Percentiles rank a stretch among this genome's conserved stretches.
Conservation (phyloP, 192 early-diverging fungal species). For the Coemansia sp. region DNA sequence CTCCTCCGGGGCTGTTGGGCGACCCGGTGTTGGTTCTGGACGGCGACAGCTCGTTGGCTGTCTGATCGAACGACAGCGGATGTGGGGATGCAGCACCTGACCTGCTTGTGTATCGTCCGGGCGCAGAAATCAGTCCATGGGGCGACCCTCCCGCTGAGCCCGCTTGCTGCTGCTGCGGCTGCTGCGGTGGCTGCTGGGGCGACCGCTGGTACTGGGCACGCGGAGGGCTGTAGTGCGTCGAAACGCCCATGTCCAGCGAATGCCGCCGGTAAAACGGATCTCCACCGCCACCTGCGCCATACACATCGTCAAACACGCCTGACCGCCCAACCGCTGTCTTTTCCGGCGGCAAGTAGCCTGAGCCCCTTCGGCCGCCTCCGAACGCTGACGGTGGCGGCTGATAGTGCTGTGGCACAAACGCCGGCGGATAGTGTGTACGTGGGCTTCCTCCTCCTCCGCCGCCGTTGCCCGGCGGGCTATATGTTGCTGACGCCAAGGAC, state of each 20-base stretch:
- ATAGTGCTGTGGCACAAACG: neutral
- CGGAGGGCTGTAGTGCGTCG: conserved; percentile 24
- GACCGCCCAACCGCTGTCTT: conserved; percentile 48
- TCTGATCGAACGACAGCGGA: conserved; percentile 31
- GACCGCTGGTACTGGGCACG: conserved; percentile 11
- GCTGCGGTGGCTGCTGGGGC: conserved; percentile 13
- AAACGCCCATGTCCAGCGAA: conserved; percentile 45
- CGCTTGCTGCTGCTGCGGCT: conserved; percentile 12
- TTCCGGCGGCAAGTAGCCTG: conserved; percentile 18
- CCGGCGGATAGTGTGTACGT: neutral
- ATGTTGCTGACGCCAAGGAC: neutral
- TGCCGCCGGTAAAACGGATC: conserved; percentile 42
- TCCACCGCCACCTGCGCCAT: conserved; percentile 7
- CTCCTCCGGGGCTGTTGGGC: conserved; percentile 1
- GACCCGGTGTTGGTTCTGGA: conserved; percentile 12
- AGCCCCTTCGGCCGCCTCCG: conserved; percentile 1
- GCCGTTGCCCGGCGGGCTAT: neutral
- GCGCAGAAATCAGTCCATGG: conserved; percentile 5
- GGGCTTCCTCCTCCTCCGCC: neutral
- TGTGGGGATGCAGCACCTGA: conserved; percentile 32
- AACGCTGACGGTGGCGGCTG: conserved; percentile 3
- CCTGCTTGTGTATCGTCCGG: conserved; percentile 13
- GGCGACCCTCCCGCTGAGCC: neutral
- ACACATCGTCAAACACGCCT: conserved; percentile 34
- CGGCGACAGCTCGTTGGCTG: conserved; percentile 26